Evolutionary conservation across 805 yeast species (phyloP).

Genomic region (Huiozyma naganishii): DNA sequence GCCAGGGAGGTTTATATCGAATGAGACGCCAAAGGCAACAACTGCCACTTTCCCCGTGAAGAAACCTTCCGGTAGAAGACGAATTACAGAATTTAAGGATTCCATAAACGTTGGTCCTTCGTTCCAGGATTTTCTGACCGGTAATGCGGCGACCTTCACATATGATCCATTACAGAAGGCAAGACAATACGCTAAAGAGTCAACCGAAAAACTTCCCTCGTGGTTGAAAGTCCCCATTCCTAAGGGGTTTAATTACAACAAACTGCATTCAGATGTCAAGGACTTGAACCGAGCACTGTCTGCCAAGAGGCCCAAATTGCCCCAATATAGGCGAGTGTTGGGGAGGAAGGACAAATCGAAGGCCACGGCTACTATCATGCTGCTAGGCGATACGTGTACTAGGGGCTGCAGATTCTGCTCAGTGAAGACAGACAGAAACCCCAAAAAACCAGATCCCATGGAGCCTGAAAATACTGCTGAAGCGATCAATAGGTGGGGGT

Average conservation of each 20-base stretch:
- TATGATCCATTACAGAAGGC: constrained; percentile 73
- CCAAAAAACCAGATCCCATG: constrained; percentile 83
- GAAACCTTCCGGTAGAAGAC: constrained; percentile 28
- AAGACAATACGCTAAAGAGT: constrained; percentile 38
- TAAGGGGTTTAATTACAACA: constrained; percentile 77
- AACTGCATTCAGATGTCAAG: constrained; percentile 73
- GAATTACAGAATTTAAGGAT: constrained; percentile 55
- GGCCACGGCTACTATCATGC: constrained; percentile 93
- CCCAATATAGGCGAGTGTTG: constrained; percentile 99
- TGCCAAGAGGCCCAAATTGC: constrained; percentile 98
- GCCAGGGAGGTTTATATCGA: too few relatives aligned
- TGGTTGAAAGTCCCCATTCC: constrained; percentile 97
- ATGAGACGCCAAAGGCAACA: too few relatives aligned
- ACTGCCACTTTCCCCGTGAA: neutral
- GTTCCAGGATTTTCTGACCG: constrained; percentile 81
- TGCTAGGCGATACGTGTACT: constrained; percentile 97
- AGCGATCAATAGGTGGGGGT: constrained; percentile 94
- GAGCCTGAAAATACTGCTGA: constrained; percentile 98
- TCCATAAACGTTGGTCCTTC: constrained; percentile 76
- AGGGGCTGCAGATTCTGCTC: constrained; percentile 99
- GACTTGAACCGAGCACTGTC: constrained; percentile 85
- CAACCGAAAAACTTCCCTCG: constrained; percentile 65
- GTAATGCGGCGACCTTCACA: constrained; percentile 55
- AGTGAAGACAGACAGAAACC: constrained; percentile 83
- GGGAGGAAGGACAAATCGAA: constrained; percentile 74